Evolutionary conservation across 1,284 basidiomycete genomes (phyloP).

Genomic region (Cystobasidium slooffiae): DNA sequence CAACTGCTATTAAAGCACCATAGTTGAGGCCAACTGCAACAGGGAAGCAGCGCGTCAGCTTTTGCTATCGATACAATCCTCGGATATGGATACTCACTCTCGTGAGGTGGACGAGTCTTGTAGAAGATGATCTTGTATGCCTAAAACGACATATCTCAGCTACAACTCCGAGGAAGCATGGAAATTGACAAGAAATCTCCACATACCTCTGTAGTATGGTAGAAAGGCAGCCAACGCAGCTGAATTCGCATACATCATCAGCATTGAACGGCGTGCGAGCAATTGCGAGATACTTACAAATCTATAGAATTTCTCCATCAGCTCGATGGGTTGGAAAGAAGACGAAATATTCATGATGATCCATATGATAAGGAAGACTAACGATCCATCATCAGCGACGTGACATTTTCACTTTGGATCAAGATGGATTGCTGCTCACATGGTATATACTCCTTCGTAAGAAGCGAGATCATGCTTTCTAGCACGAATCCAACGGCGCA

Average conservation of each 20-base stretch:
- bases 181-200: background rate
- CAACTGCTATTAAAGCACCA: slow-evolving; percentile 54
- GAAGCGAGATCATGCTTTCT: slow-evolving; percentile 54
- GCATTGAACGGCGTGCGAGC: background rate
- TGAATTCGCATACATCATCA: background rate
- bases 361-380: slow-evolving; percentile 55
- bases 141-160: slow-evolving; percentile 46
- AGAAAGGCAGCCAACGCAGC: slow-evolving; percentile 17
- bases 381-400: background rate
- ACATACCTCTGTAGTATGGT: slow-evolving; percentile 24
- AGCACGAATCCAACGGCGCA: slow-evolving; percentile 55
- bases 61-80: background rate
- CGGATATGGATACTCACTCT: slow-evolving; percentile 30
- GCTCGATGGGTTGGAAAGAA: slow-evolving; percentile 54
- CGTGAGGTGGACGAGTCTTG: slow-evolving; percentile 51
- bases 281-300: slow-evolving; percentile 35
- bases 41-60: background rate
- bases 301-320: slow-evolving; percentile 54
- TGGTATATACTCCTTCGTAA: slow-evolving; percentile 53
- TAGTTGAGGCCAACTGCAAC: slow-evolving; percentile 52
- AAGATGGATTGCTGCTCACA: slow-evolving; percentile 5
- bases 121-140: slow-evolving; percentile 56
- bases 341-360: slow-evolving; percentile 53
- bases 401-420: too few species aligned
- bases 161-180: background rate